These are phyloP conservation scores for Lasiosphaeris hirsuta DNA, from an alignment of 495 filamentous ascomycete genomes.

Conservation along the genomic window DNA sequence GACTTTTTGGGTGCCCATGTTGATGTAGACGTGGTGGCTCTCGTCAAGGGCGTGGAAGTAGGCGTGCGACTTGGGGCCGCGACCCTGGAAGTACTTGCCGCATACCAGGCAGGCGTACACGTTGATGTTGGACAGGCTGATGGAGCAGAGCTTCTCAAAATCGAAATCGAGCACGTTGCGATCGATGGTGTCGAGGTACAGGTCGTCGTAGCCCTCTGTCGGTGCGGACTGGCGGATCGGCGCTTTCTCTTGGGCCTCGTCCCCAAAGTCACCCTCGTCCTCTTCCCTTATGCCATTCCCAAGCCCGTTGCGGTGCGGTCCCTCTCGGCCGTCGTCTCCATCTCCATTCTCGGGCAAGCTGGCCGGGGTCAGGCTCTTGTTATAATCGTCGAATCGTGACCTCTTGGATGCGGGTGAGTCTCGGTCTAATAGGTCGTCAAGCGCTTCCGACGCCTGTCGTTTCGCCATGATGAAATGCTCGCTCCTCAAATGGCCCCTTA, in stretches of 20 bases:
- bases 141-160: constrained; percentile 96
- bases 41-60: constrained; percentile 97
- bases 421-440: constrained; percentile 59
- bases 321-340: constrained; percentile 33
- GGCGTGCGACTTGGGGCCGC: constrained; percentile 89
- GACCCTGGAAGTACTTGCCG: constrained; percentile 94
- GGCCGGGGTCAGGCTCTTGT: constrained; percentile 31
- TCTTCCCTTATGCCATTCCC: constrained; percentile 5
- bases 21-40: constrained; percentile 95
- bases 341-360: constrained; percentile 30
- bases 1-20: constrained; percentile 90
- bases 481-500: no score
- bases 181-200: constrained; percentile 97
- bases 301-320: constrained; percentile 11
- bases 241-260: constrained; percentile 47
- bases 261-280: constrained; percentile 25
- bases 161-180: constrained; percentile 88
- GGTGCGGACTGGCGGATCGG: constrained; percentile 68
- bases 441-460: constrained; percentile 68
- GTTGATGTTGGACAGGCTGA: constrained; percentile 95
- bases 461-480: constrained; percentile 44
- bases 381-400: constrained; percentile 60
- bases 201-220: constrained; percentile 84
- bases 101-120: constrained; percentile 98
- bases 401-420: constrained; percentile 77